Conservation (phyloP, 208 protist species). For the Kentomonas sorsogonicus region DNA sequence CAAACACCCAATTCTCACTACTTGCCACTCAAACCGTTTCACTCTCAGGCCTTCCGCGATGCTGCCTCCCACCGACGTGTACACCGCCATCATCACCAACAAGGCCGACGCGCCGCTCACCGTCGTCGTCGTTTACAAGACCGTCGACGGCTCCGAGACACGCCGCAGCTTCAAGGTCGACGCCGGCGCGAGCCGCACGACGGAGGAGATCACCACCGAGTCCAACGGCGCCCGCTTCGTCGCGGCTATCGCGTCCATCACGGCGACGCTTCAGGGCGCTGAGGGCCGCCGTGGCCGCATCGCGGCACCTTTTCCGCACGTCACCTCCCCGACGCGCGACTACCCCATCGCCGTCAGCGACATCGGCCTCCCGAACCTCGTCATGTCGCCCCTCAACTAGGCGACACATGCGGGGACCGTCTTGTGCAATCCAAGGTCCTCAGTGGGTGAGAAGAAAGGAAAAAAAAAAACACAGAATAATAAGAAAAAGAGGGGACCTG, state of each 20-base stretch:
- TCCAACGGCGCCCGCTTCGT: too few relatives aligned
- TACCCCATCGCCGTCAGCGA: conserved; percentile 33
- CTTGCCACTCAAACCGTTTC: too few relatives aligned
- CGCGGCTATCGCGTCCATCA: conserved; percentile 27
- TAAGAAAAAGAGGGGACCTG: too few relatives aligned
- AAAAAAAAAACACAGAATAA: too few relatives aligned
- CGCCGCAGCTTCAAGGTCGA: conserved; percentile 12
- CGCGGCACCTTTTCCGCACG: conserved; percentile 31
- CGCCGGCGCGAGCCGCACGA: too few relatives aligned
- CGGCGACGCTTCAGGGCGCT: too few relatives aligned
- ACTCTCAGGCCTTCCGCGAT: conserved; percentile 22
- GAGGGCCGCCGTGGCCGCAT: conserved; percentile 19
- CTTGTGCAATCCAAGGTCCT: neutral
- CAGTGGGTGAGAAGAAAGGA: neutral
- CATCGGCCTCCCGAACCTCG: too few relatives aligned
- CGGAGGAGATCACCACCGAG: too few relatives aligned
- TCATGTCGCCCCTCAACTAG: too few relatives aligned
- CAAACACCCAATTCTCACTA: too few relatives aligned
- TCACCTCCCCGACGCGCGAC: conserved; percentile 35
- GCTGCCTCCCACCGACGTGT: conserved; percentile 57
- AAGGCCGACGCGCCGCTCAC: conserved; percentile 20
- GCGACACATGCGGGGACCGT: conserved; percentile 6
- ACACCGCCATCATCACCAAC: conserved; percentile 56
- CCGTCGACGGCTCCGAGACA: conserved; percentile 13
- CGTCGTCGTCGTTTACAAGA: conserved; percentile 34